Conservation (phyloP, 2,329 filamentous ascomycete genomes). For the Cladobotryum protrusum region DNA sequence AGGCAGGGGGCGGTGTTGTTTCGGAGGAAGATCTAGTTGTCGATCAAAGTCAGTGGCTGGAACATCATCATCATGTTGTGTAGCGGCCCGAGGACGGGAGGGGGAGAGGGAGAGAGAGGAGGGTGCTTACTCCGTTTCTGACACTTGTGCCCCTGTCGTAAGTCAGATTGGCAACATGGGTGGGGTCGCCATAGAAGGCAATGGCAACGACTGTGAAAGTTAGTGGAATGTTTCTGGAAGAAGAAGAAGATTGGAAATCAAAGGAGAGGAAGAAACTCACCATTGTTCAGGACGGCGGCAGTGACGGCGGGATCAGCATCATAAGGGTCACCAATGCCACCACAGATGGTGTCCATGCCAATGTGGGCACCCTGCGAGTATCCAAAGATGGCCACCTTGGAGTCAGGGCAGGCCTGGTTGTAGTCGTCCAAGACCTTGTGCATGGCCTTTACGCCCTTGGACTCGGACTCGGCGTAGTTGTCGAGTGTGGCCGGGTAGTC, state of each 20-base stretch:
- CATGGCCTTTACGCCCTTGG: conserved; percentile 26
- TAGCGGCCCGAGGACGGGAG: too few species aligned
- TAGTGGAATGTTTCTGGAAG: not conserved
- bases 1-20: conserved; percentile 29
- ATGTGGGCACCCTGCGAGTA: conserved; percentile 40
- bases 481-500: conserved; percentile 33
- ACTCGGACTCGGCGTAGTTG: conserved; percentile 30
- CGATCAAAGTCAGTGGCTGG: too few species aligned
- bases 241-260: not conserved
- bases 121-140: conserved; percentile 30
- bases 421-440: conserved; percentile 27
- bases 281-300: conserved; percentile 24
- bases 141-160: conserved; percentile 34
- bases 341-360: conserved; percentile 32
- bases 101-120: too few species aligned
- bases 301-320: conserved; percentile 19
- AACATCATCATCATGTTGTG: too few species aligned
- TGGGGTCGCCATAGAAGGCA: conserved; percentile 36
- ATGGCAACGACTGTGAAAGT: conserved; percentile 31
- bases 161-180: conserved; percentile 28
- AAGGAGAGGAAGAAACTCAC: conserved; percentile 20
- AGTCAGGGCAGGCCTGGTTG: conserved; percentile 29
- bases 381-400: conserved; percentile 35
- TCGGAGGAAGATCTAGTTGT: conserved; percentile 31
- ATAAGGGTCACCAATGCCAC: conserved; percentile 25